phyloP scores from a whole-genome alignment of 352 stramenopile genomes.

The Globisporangium mamillatum region DNA sequence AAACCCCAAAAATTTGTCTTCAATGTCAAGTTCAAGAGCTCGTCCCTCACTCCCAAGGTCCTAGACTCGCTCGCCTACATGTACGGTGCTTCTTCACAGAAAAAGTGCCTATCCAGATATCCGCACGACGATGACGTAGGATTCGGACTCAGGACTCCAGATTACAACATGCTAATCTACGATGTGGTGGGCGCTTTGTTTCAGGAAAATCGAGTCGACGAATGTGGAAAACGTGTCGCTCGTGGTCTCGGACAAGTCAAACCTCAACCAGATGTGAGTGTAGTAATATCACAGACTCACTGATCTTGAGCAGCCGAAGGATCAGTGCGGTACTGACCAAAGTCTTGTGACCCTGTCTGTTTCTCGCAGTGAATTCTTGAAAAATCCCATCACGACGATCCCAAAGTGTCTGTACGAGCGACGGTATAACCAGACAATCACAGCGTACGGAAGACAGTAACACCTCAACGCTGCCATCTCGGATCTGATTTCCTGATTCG shows the following conservation, averaged over 20 bases:
- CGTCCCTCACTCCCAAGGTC: no score
- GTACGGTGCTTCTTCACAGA: no score
- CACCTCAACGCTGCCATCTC: neutral
- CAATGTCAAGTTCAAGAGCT: no score
- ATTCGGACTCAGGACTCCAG: no score
- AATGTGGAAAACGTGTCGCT: neutral
- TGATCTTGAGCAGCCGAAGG: neutral
- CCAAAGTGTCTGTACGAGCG: slow-evolving; percentile 33
- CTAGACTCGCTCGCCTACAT: no score
- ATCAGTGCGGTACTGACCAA: neutral
- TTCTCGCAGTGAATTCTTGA: slow-evolving; percentile 21
- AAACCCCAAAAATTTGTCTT: no score
- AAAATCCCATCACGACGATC: slow-evolving; percentile 24
- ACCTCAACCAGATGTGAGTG: neutral
- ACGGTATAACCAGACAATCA: slow-evolving; percentile 15
- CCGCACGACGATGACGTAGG: no score
- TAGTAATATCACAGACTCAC: neutral
- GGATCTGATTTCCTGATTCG: neutral
- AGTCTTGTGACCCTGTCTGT: neutral
- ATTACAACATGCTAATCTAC: no score
- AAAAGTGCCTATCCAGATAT: no score
- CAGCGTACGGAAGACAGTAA: slow-evolving; percentile 17
- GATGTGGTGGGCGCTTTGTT: no score
- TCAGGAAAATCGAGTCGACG: neutral
- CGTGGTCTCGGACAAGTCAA: neutral